Base-by-base conservation (phyloP, 164 flowering plant species). In the Vitis amurensis region DNA sequence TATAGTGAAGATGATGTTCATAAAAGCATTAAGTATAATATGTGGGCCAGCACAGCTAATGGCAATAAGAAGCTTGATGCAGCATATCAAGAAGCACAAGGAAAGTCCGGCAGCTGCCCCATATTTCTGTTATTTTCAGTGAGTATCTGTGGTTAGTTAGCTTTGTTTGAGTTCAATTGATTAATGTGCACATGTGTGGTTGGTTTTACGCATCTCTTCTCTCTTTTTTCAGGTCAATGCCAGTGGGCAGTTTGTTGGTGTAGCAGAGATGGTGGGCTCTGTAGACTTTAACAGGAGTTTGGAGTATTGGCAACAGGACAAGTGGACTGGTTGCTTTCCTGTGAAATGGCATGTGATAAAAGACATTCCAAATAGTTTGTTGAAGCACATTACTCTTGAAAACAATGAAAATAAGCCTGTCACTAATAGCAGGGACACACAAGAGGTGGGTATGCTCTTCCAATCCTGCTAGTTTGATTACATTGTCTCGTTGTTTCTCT, bases 1-100 rank as follows among this genome's bases (percentile, higher is more conserved):
- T 85, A 82, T 65, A 83, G 84, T 66, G 88, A 85, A 71, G 88
- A 85, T 76, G 88, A 85, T 76, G 80, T 82, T 12, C 88, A 85
- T 53, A 85, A 85, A 56, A 77, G 86, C 63, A 76, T 85, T 4
- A 85, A 85, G 56, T 85, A 85, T 57, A 48, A 63, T 70, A 84
- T 80, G 13, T 85, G 88, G 86, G 61, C 88, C 27, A 82, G 86
- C 62, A 85, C 88, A 23, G 75, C 76, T 1, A 82, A 80, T 72
- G 88, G 88, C 9, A 85, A 85, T 71, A 85, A 85, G 72, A 76
- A 76, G 67, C 76, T 79, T 50, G 74, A 79, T 70, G 70, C 77
- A 8, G 79, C 82, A 27, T 79, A 73, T 27, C 62, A n/a, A 27
- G 77, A 70, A 64, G 77, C 82, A 14, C 69, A 76, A 50, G 79